Evolutionary conservation across 1,284 basidiomycete species (phyloP), one percentile per base, ranked within the genome.

Genomic region (Cutaneotrichosporon spelunceum): DNA sequence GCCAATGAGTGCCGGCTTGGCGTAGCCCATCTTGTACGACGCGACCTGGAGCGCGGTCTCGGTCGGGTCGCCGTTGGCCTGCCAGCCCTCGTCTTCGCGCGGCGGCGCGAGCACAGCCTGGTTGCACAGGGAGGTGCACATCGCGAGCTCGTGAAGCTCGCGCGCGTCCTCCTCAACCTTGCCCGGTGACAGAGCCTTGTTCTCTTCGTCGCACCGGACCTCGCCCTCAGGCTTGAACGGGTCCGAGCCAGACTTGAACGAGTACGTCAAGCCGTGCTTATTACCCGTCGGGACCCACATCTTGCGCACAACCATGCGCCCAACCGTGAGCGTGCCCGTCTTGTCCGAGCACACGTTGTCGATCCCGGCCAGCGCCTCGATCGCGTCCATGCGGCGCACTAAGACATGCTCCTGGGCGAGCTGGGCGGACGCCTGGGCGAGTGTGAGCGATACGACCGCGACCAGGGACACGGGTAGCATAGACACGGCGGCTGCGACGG

Each of bases 1-100:
- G 30, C 75, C 72, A 29, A 78, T 82, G 50, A 79, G 70, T 57
- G 74, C 74, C 11, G 76, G 74, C 64, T 80, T 79, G 21, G 79
- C 78, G 57, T 75, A 76, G 11, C 79, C 79, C 39, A 81, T 72
- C 63, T 83, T 83, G 66, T 84, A 82, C 0, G 84, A 84, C 58
- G 85, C 85, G 8, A 87, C 86, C 73, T 87, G 86, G 7, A 88
- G 81, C 0, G 86, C 86, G 36, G 84, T 81, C 70, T 86, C 84
- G 19, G 88, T 89, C 1, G 87, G 85, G 68, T 89, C 87, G 30
- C 88, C 88, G 50, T 85, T 84, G 0, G 86, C 84, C 44, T 84
- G 82, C 87, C 87, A 88, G 24, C 82, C 83, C 27, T n/a, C n/a
- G 16, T 81, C 78, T 9, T 68, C 75, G 13, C 68, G 66, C 27